A percentile compares a stretch with the other conserved stretches of the same genome.
Evolutionary conservation across 1,139 yeast genomes (phyloP).

Genomic region (Pichia sp.): DNA sequence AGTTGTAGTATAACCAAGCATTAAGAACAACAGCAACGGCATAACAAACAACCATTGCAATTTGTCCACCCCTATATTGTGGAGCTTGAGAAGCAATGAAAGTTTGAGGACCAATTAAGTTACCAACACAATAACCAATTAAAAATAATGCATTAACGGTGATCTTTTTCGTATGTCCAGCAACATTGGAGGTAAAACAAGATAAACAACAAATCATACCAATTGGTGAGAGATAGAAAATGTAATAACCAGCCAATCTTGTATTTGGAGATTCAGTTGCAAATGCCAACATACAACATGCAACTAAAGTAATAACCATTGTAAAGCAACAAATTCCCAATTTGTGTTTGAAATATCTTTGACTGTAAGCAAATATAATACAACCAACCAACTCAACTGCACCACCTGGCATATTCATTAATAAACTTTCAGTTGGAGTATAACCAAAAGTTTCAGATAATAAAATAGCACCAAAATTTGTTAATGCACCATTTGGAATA

Average conservation of each 20-base stretch:
- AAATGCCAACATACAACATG: constrained; percentile 45
- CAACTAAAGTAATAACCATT: constrained; percentile 34
- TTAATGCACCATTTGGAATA: constrained; percentile 37
- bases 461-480: constrained; percentile 31
- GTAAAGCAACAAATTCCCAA: constrained; percentile 40
- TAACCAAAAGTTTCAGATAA: constrained; percentile 25
- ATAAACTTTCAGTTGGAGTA: constrained; percentile 24
- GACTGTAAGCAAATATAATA: constrained; percentile 36
- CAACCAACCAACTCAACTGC: constrained; percentile 33
- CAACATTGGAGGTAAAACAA: constrained; percentile 47
- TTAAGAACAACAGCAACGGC: constrained; percentile 19
- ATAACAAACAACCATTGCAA: constrained; percentile 29
- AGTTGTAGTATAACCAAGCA: constrained; percentile 18
- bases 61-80: constrained; percentile 37
- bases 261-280: constrained; percentile 31
- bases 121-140: constrained; percentile 57
- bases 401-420: constrained; percentile 37
- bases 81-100: constrained; percentile 41
- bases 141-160: constrained; percentile 54
- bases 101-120: constrained; percentile 53
- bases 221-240: constrained; percentile 31
- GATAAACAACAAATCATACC: constrained; percentile 38
- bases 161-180: constrained; percentile 41
- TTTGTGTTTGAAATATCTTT: constrained; percentile 31
- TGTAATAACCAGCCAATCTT: constrained; percentile 39